Evolutionary conservation across 352 stramenopile genomes (phyloP), one percentile per base, ranked within the genome.

Genomic region (Thraustochytrium striatum): DNA sequence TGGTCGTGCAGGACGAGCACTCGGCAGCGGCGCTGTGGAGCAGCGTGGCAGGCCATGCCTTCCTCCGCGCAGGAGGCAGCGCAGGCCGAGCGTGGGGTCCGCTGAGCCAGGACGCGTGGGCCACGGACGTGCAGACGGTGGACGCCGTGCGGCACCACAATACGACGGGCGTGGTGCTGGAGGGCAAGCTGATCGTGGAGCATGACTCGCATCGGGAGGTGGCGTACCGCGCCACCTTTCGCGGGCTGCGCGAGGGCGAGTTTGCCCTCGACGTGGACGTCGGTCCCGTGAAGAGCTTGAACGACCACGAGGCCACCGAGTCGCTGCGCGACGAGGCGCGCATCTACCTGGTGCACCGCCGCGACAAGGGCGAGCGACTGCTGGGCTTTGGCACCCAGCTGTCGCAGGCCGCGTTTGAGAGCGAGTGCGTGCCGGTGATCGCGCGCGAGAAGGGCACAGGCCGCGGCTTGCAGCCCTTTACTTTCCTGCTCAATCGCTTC

Each of bases 351-450:
- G 62, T 73, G 1, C 62, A 73, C 28, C 13, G 25, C 0, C 62
- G 62, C 11, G 62, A 61, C 44, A n/a, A 28, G 11, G 39, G 33
- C 8, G 62, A 73, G 62, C 28, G 2, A 7, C 2, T 73, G 28
- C 35, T 62, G 11, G 62, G 62, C 19, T 73, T 73, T 43, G 62
- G 62, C 13, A 72, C 62, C 1, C 62, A 73, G 62, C 62, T 73
- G 32, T 73, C 62, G 2, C 44, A 73, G 19, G n/a, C 47, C 9
- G 30, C 11, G n/a, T 73, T 73, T 32, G 11, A 13, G 39, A 0
- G 25, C 8, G 62, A n/a, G 19, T 73, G 62, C 62, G 62, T 73
- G 11, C 62, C 62, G 38, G 28, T 73, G 8, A 25, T 32, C 13
- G 62, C 28, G n/a, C 38, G 62, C 30, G 33, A 73, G 8, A 73